These are phyloP conservation scores for Gloeopeniophorella convolvens DNA, from an alignment of 768 basidiomycete species.

Conservation along the genomic window DNA sequence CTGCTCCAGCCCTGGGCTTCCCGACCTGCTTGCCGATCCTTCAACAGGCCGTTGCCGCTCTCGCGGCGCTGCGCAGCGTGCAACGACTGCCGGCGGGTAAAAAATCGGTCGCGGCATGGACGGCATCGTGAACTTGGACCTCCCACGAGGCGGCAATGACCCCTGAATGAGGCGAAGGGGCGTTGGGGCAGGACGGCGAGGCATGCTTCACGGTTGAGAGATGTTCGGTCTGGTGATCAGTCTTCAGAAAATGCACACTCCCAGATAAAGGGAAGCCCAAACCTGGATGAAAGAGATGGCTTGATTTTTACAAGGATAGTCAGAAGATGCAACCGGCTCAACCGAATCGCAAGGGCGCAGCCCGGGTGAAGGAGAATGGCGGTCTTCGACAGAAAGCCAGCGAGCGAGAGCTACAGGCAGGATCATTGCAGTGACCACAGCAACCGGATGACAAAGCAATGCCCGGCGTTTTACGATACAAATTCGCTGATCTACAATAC, in stretches of 20 bases:
- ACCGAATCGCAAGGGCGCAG: slow-evolving; percentile 13
- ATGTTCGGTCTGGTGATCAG: background rate
- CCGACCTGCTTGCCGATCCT: slow-evolving; percentile 13
- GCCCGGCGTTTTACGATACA: background rate
- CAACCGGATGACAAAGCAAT: slow-evolving; percentile 16
- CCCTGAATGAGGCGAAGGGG: slow-evolving; percentile 56
- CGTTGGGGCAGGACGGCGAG: slow-evolving; percentile 61
- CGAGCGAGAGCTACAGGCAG: background rate
- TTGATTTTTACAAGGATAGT: background rate
- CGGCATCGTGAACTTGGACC: slow-evolving; percentile 61
- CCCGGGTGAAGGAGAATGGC: background rate
- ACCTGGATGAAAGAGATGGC: background rate
- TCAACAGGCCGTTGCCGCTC: background rate
- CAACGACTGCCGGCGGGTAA: slow-evolving; percentile 18
- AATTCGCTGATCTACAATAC: slow-evolving; percentile 2
- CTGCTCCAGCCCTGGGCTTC: slow-evolving; percentile 25
- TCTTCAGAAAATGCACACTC: background rate
- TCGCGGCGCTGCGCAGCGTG: background rate
- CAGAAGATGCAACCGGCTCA: slow-evolving; percentile 2
- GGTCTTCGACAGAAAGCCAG: background rate
- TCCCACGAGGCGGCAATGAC: slow-evolving; percentile 53
- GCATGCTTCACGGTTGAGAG: slow-evolving; percentile 36
- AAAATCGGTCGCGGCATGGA: slow-evolving; percentile 51
- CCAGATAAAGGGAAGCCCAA: background rate
- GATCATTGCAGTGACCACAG: background rate